Evolutionary conservation across 768 basidiomycete species (phyloP).

Genomic region (Leccinum imitatum): DNA sequence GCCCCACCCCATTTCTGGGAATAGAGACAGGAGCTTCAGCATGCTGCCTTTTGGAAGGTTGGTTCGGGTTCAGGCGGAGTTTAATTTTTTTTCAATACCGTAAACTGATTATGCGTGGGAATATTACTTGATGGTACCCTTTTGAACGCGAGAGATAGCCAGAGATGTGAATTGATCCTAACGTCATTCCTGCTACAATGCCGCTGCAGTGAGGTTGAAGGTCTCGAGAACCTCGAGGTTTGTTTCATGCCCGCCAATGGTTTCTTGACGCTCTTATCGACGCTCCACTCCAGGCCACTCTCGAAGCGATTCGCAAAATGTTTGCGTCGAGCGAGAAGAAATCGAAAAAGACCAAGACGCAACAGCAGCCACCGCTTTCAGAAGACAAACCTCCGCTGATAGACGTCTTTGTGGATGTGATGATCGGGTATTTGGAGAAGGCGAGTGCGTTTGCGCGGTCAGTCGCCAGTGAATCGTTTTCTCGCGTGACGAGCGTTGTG

Average conservation of each 20-base stretch:
- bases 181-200: conserved; percentile 68
- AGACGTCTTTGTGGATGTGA: conserved; percentile 83
- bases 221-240: conserved; percentile 65
- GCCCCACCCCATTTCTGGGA: no score
- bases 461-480: conserved; percentile 78
- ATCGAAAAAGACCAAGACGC: conserved; percentile 35
- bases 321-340: conserved; percentile 45
- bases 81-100: no score
- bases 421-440: conserved; percentile 87
- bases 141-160: no score
- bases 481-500: conserved; percentile 65
- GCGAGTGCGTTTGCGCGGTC: conserved; percentile 78
- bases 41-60: no score
- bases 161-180: conserved; percentile 63
- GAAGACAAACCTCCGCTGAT: conserved; percentile 55
- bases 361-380: not conserved
- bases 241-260: conserved; percentile 4
- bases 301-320: conserved; percentile 58
- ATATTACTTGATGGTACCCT: no score
- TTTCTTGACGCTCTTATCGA: not conserved
- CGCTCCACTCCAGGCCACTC: conserved; percentile 46
- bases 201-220: conserved; percentile 65
- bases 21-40: no score
- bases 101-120: no score
- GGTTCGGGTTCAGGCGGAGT: no score